Percentiles rank a stretch among this genome's conserved stretches.
phyloP scores from a whole-genome alignment of 495 filamentous ascomycete species.

The Penicillium arizonense region DNA sequence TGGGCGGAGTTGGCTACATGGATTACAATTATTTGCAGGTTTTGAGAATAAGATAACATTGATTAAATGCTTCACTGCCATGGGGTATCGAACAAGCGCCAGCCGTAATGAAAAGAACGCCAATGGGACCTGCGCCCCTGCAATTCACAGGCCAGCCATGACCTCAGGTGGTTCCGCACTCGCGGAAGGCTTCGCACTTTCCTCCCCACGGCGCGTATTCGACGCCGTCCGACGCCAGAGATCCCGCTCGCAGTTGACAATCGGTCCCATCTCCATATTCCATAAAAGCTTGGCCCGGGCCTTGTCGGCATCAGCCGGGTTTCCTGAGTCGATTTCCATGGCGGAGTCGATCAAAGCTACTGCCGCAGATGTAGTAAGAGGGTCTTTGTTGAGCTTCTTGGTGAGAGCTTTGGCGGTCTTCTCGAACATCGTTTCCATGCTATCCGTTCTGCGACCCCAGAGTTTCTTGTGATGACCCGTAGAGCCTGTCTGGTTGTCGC shows the following conservation, averaged over 20 bases:
- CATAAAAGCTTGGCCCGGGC: constrained; percentile 24
- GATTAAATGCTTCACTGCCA: constrained; percentile 20
- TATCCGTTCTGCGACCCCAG: constrained; percentile 43
- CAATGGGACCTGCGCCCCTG: constrained; percentile 11
- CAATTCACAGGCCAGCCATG: constrained; percentile 26
- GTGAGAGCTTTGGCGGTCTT: constrained; percentile 40
- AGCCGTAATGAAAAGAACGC: constrained; percentile 26
- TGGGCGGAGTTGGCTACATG: constrained; percentile 26
- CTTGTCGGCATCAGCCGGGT: constrained; percentile 27
- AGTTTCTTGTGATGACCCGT: constrained; percentile 41
- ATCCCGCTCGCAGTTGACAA: constrained; percentile 48
- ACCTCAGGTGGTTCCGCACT: constrained; percentile 29
- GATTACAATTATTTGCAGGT: constrained; percentile 6
- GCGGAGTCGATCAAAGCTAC: constrained; percentile 11
- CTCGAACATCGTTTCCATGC: constrained; percentile 50
- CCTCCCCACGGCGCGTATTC: constrained; percentile 25
- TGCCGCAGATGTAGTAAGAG: not conserved
- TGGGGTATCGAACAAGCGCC: constrained; percentile 37
- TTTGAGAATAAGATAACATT: constrained; percentile 9
- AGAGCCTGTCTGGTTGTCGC: constrained; percentile 38
- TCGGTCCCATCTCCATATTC: constrained; percentile 44
- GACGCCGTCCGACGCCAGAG: constrained; percentile 38
- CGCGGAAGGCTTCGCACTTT: constrained; percentile 29
- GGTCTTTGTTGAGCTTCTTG: constrained; percentile 33
- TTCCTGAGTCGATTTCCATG: constrained; percentile 37